phyloP scores from a whole-genome alignment of 495 filamentous ascomycete species.

The Penicillium coffeae region DNA sequence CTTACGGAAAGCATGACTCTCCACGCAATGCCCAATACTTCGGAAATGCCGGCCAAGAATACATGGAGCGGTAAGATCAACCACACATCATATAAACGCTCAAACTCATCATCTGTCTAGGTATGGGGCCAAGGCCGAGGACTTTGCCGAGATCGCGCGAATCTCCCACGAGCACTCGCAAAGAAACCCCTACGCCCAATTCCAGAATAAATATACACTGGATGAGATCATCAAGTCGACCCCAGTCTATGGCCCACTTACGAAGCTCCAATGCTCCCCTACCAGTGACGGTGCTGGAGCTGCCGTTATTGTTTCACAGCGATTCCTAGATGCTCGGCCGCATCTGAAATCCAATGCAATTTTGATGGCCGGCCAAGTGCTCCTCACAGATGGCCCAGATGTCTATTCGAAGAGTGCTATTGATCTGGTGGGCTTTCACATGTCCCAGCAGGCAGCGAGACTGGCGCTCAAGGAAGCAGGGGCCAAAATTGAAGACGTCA shows the following conservation, averaged over 20 bases:
- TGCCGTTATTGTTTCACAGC: slow-evolving; percentile 79
- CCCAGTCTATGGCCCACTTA: slow-evolving; percentile 75
- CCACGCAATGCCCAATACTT: slow-evolving; percentile 78
- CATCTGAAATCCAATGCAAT: slow-evolving; percentile 75
- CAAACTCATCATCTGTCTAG: slow-evolving; percentile 27
- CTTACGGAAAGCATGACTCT: slow-evolving; percentile 13
- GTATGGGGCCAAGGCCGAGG: slow-evolving; percentile 65
- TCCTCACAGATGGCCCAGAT: slow-evolving; percentile 72
- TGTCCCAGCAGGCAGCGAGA: slow-evolving; percentile 67
- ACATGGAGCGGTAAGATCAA: slow-evolving; percentile 67
- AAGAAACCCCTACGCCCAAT: slow-evolving; percentile 89
- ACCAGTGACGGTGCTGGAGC: slow-evolving; percentile 89
- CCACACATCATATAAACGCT: neutral
- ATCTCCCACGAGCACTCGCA: slow-evolving; percentile 76
- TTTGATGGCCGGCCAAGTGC: slow-evolving; percentile 77
- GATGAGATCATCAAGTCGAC: slow-evolving; percentile 74
- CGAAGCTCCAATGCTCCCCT: slow-evolving; percentile 74
- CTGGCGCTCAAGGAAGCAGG: slow-evolving; percentile 70
- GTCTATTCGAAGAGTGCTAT: slow-evolving; percentile 75
- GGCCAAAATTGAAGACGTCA: slow-evolving; percentile 61
- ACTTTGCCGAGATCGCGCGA: slow-evolving; percentile 82
- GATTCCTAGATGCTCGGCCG: slow-evolving; percentile 76
- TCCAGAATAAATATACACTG: slow-evolving; percentile 79
- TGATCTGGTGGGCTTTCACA: slow-evolving; percentile 80
- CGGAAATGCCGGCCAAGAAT: slow-evolving; percentile 79